Percentiles rank a stretch among this genome's conserved stretches.
phyloP scores from a whole-genome alignment of 495 filamentous ascomycete genomes.

The Acidomyces sp. region DNA sequence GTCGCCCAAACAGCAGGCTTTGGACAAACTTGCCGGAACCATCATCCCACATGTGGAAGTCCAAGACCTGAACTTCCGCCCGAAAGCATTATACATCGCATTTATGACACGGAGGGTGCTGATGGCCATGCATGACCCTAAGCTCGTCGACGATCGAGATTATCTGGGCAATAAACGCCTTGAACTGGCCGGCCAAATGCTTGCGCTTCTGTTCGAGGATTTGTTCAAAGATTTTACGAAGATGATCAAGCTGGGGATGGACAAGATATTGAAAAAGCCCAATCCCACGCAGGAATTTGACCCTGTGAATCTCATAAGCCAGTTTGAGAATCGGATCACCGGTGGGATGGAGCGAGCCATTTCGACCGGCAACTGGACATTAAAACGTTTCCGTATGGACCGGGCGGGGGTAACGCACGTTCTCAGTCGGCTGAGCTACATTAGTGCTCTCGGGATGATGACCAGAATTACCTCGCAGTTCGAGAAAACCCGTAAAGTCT shows the following conservation, averaged over 20 bases:
- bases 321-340: constrained; percentile 70
- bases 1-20: constrained; percentile 70
- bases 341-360: constrained; percentile 85
- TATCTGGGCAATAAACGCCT: constrained; percentile 96
- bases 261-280: constrained; percentile 83
- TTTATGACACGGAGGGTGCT: constrained; percentile 90
- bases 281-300: constrained; percentile 78
- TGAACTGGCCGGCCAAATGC: constrained; percentile 83
- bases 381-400: constrained; percentile 97
- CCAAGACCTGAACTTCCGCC: constrained; percentile 74
- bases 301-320: constrained; percentile 58
- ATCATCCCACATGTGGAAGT: constrained; percentile 92
- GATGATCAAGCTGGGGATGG: constrained; percentile 77
- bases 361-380: constrained; percentile 91
- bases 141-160: constrained; percentile 86
- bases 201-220: constrained; percentile 94
- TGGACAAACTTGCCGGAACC: constrained; percentile 81
- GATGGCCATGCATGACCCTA: constrained; percentile 80
- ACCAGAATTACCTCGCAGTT: constrained; percentile 97
- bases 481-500: constrained; percentile 93
- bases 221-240: constrained; percentile 87
- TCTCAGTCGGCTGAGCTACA: constrained; percentile 87
- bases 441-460: constrained; percentile 99
- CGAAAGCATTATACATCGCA: constrained; percentile 88
- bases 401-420: constrained; percentile 94